phyloP scores from a whole-genome alignment of 2,329 filamentous ascomycete genomes.

The Exophiala sideris region DNA sequence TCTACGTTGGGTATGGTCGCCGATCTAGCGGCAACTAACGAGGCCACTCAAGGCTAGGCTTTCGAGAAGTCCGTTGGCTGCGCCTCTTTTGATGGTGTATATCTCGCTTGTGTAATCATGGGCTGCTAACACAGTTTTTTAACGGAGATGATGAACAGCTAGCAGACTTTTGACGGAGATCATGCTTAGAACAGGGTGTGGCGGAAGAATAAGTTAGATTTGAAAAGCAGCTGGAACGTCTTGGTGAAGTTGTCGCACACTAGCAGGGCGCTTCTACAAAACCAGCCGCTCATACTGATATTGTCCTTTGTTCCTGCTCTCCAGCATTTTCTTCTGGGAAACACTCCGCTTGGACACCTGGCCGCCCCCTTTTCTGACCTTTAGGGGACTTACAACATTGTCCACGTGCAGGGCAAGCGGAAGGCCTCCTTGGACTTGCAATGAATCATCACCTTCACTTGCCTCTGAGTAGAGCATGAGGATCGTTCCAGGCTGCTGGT shows the following conservation, averaged over 20 bases:
- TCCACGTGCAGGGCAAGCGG: constrained; percentile 65
- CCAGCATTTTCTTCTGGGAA: constrained; percentile 72
- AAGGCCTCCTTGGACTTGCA: constrained; percentile 6
- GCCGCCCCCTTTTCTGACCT: constrained; percentile 61
- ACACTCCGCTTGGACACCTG: constrained; percentile 66
- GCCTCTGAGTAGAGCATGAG: constrained; percentile 26
- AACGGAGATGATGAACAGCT: no score
- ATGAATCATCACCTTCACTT: constrained; percentile 15
- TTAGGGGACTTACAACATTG: constrained; percentile 42
- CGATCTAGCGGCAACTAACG: not conserved
- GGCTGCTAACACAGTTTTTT: no score
- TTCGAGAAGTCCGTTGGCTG: not conserved
- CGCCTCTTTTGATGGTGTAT: no score
- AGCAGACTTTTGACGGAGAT: no score
- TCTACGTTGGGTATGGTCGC: not conserved
- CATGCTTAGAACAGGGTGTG: no score
- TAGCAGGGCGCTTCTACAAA: constrained; percentile 16
- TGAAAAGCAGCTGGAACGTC: no score
- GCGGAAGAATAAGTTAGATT: no score
- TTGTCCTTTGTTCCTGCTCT: constrained; percentile 73
- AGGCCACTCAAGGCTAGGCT: not conserved
- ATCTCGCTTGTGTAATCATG: no score
- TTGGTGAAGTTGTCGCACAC: no score
- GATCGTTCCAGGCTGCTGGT: constrained; percentile 20
- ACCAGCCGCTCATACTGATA: constrained; percentile 71